Conservation (phyloP, 495 filamentous ascomycete species). For the Hypoxylon cercidicola region DNA sequence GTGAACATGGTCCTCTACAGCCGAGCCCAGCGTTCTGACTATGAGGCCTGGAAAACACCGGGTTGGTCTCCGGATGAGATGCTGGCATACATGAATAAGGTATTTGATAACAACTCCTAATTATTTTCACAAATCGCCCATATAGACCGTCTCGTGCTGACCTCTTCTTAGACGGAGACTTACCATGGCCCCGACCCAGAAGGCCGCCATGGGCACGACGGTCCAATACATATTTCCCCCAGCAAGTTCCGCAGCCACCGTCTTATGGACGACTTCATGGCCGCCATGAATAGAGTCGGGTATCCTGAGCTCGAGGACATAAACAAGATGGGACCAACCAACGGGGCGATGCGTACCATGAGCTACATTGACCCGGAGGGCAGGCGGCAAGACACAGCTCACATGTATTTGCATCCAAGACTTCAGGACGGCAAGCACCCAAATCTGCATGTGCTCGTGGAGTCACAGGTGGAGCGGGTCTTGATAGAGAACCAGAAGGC, state of each 20-base stretch:
- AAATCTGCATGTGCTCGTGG: conserved; percentile 61
- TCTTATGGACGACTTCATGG: conserved; percentile 51
- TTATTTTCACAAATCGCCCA: background rate
- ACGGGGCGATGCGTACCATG: conserved; percentile 29
- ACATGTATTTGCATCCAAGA: conserved; percentile 53
- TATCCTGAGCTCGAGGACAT: conserved; percentile 36
- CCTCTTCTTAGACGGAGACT: conserved; percentile 52
- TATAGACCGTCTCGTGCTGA: background rate
- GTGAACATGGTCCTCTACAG: conserved; percentile 63
- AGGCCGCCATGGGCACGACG: conserved; percentile 55
- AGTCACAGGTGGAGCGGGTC: conserved; percentile 58
- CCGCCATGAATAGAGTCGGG: conserved; percentile 46
- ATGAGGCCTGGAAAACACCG: conserved; percentile 58
- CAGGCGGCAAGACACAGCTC: conserved; percentile 52
- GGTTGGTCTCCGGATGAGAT: conserved; percentile 63
- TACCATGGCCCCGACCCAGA: conserved; percentile 48
- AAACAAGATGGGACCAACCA: conserved; percentile 26
- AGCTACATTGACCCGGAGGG: conserved; percentile 43
- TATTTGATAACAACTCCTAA: conserved; percentile 29
- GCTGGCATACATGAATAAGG: conserved; percentile 62
- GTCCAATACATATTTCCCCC: conserved; percentile 59
- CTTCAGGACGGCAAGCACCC: conserved; percentile 52
- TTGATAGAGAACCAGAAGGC: conserved; percentile 58
- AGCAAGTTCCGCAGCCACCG: conserved; percentile 44
- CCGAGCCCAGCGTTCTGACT: conserved; percentile 51